Evolutionary conservation across 768 basidiomycete genomes (phyloP).

Genomic region (Collybia nuda): DNA sequence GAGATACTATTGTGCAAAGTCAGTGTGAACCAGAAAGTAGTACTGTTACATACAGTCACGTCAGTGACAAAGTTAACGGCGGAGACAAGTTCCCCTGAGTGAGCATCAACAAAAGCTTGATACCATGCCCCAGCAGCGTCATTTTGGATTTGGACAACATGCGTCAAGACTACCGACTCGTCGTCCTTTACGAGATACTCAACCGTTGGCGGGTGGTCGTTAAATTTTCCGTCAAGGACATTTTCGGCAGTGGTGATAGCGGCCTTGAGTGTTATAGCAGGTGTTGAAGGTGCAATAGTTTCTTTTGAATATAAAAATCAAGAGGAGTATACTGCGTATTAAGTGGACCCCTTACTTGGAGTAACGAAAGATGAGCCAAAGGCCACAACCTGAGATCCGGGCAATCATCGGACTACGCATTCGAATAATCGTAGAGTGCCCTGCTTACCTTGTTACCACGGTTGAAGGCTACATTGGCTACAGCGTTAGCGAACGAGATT

Average conservation of each 20-base stretch:
- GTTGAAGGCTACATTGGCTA: too few relatives aligned
- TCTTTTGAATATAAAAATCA: constrained; percentile 9
- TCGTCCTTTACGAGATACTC: constrained; percentile 41
- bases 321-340: too few relatives aligned
- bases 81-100: constrained; percentile 46
- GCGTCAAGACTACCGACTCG: constrained; percentile 35
- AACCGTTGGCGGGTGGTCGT: constrained; percentile 34
- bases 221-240: constrained; percentile 37
- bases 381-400: constrained; percentile 32
- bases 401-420: constrained; percentile 3
- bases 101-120: constrained; percentile 59
- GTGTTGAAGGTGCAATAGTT: constrained; percentile 29
- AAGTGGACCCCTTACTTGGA: constrained; percentile 28
- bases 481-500: constrained; percentile 16
- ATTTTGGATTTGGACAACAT: constrained; percentile 36
- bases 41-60: constrained; percentile 29
- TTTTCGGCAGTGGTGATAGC: constrained; percentile 37
- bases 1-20: constrained; percentile 28
- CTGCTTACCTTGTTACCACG: constrained; percentile 9
- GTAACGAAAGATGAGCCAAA: constrained; percentile 48
- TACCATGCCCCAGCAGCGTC: constrained; percentile 43
- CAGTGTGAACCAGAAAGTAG: constrained; percentile 15
- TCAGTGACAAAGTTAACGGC: constrained; percentile 52
- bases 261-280: constrained; percentile 29
- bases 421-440: background rate